Evolutionary conservation across 371 early-diverging fungal species (phyloP), one percentile per base, ranked within the genome.

Genomic region (Fennellomyces sp.): DNA sequence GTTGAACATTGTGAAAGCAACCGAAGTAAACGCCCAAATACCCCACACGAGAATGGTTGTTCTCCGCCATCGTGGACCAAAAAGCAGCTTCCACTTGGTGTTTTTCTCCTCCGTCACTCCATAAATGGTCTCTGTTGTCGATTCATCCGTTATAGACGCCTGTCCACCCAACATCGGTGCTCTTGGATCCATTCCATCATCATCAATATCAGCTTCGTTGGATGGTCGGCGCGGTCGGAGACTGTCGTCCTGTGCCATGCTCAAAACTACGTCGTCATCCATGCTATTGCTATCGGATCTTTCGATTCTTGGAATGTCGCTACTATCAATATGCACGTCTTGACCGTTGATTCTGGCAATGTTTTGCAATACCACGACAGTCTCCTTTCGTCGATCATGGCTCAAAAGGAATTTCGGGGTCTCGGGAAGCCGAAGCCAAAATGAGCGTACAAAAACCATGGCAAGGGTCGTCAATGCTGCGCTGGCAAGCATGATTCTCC

Each of bases 1-100:
- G 65, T 92, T 93, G 68, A 92, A 93, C 80, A 91, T 91, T n/a
- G 90, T 91, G 65, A 86, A 94, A 0, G 91, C 92, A 60, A 90
- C 65, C 0, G 92, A 83, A 1, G 91, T 88, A 26, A 92, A 66
- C 1, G 84, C 80, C 95, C 95, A 93, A 33, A 93, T 91, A n/a
- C 70, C 42, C 88, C 91, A 92, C 8, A 92, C 80, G 38, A 92
- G 63, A 0, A 89, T 28, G 2, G 93, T 91, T 3, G 90, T 91
- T 25, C 70, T 30, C 27, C 84, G 67, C 76, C 84, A 83, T 36
- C 72, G 62, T 0, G 78, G 78, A 3, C 72, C 64, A 61, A 89
- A 69, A 45, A 90, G 60, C 23, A 63, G 30, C 26, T 28, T 45
- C 45, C 45, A 45, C n/a, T 52, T 36, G 13, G 21, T 52, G 2